Evolutionary conservation across 225 moss, liverwort and hornwort genomes (phyloP).

Genomic region (Straminergon stramineum): DNA sequence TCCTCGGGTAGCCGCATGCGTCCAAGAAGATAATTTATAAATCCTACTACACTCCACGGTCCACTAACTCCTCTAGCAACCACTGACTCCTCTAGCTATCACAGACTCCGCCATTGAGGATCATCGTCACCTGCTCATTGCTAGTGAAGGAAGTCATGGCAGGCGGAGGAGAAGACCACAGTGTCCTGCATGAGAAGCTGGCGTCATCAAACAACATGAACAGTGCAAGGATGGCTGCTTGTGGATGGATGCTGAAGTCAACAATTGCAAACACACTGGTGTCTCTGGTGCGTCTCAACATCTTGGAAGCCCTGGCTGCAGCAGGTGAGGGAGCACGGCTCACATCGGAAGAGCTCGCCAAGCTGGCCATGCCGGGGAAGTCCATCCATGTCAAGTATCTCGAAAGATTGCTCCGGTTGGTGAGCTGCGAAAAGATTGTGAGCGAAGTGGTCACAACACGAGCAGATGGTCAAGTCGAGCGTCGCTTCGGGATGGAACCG

Average conservation of each 20-base stretch:
- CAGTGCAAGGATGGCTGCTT: not conserved
- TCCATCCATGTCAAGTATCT: not conserved
- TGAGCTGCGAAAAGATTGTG: not conserved
- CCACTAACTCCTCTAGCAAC: not conserved
- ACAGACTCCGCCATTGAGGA: not conserved
- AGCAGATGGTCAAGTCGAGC: too few relatives aligned
- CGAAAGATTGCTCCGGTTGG: not conserved
- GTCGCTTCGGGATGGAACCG: too few relatives aligned
- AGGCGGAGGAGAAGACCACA: not conserved
- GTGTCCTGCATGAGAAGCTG: not conserved
- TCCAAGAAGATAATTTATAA: too few relatives aligned
- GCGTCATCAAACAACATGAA: not conserved
- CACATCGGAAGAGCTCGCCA: not conserved
- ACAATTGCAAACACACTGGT: not conserved
- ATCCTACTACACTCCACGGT: not conserved
- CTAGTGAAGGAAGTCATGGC: not conserved
- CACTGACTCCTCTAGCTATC: not conserved
- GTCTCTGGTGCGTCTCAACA: not conserved
- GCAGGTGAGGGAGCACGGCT: not conserved
- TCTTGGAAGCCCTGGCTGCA: not conserved
- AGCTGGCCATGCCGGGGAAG: not conserved
- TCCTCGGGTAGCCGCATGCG: too few relatives aligned
- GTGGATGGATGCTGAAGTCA: not conserved
- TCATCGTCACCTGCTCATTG: not conserved
- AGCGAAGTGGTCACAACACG: too few relatives aligned